Percentiles rank a stretch among this genome's conserved stretches.
Conservation (phyloP, 1,284 basidiomycete genomes). For the Fistulinella cinereoalba region DNA sequence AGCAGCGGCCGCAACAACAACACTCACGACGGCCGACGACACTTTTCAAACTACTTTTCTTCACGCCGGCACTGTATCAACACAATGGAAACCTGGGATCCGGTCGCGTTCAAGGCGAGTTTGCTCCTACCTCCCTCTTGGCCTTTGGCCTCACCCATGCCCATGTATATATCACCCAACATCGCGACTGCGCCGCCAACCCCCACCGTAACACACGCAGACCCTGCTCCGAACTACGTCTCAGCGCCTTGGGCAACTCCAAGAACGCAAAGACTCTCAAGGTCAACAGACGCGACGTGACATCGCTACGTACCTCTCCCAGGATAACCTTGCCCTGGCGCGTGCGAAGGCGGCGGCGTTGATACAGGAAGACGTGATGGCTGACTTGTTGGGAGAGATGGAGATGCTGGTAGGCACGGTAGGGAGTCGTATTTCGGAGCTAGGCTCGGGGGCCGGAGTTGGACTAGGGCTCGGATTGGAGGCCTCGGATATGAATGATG, state of each 20-base stretch:
- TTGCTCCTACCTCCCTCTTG: neutral
- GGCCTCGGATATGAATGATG: neutral
- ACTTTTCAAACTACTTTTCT: neutral
- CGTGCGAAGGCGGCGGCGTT: constrained; percentile 67
- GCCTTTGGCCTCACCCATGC: neutral
- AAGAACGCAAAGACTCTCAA: constrained; percentile 64
- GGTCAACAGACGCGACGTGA: constrained; percentile 59
- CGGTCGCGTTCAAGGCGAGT: constrained; percentile 47
- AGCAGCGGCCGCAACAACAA: neutral
- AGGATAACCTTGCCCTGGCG: constrained; percentile 58
- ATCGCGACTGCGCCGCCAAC: neutral
- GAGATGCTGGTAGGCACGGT: constrained; percentile 65
- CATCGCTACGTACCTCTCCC: constrained; percentile 61
- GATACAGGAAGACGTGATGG: constrained; percentile 59
- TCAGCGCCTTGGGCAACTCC: constrained; percentile 64
- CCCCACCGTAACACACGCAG: constrained; percentile 36
- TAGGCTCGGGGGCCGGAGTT: constrained; percentile 23
- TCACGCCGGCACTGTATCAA: neutral
- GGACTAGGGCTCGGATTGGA: constrained; percentile 7
- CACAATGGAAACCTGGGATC: constrained; percentile 40
- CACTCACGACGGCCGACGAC: neutral
- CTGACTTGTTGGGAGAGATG: constrained; percentile 59
- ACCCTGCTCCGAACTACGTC: constrained; percentile 60
- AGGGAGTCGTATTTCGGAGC: constrained; percentile 53
- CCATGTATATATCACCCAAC: neutral